Evolutionary conservation across 73 alveolate species (phyloP).

Genomic region (Stentor roeselii): DNA sequence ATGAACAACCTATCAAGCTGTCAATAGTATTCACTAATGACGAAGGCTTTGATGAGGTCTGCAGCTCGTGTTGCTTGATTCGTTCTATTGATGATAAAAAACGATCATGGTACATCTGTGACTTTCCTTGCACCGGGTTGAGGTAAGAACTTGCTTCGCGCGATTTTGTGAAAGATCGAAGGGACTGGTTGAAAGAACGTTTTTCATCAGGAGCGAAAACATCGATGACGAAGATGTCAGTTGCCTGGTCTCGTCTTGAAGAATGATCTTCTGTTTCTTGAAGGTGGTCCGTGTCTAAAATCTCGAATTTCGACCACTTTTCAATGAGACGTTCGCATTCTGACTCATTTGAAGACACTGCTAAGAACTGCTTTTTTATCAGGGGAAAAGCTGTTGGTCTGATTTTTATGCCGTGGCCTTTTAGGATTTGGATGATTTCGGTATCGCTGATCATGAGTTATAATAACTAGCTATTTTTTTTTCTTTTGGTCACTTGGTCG

Average conservation of each 20-base stretch:
- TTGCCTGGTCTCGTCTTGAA: background rate
- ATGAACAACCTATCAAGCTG: background rate
- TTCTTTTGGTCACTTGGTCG: slow-evolving; percentile 6
- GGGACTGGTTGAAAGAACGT: background rate
- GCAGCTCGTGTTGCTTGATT: background rate
- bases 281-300: background rate
- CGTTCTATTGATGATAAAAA: background rate
- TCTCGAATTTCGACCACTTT: background rate
- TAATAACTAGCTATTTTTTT: too few relatives aligned
- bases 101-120: background rate
- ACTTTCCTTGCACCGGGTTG: background rate
- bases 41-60: background rate
- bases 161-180: background rate
- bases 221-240: slow-evolving; percentile 10
- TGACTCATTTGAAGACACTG: background rate
- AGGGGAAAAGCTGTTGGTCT: background rate
- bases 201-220: background rate
- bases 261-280: background rate
- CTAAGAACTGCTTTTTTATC: background rate
- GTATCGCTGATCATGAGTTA: too few relatives aligned
- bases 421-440: background rate
- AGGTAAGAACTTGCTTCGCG: background rate
- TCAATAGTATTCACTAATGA: background rate
- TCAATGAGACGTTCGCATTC: background rate
- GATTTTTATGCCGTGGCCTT: background rate